Evolutionary conservation across 768 basidiomycete species (phyloP), one percentile per base, ranked within the genome.

Genomic region (Boletus rubropictus): DNA sequence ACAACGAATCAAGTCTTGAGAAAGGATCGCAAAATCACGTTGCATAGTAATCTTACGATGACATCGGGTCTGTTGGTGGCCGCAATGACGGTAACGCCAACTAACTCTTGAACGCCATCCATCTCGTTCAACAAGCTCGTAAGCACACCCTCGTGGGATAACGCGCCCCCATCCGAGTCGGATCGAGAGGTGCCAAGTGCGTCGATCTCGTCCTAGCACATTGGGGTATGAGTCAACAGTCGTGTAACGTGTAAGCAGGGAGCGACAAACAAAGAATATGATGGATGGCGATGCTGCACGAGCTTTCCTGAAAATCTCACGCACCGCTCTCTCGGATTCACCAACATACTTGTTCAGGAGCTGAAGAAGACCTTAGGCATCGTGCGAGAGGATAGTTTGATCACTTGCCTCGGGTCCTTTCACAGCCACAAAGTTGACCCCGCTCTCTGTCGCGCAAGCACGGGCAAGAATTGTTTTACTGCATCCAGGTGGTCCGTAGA

Each of bases 401-500:
- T 24, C 35, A 55, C 78, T 54, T 54, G 89, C 95, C 79, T 99
- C 96, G 1, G 96, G 93, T 0, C 96, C 96, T 66, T 96, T 96
- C 27, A 99, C 90, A 20, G 95, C 92, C 34, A 99, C 78, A 64
- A 97, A 97, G 64, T 97, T 97, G 48, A 97, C 80, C 4, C 91
- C 93, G 56, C 89, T 89, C 66, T 96, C 94, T 24, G 82, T 88
- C 14, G 94, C 94, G 62, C 91, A 84, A 3, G 95, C 94, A 48
- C 90, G 81, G 2, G 89, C 95, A 14, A 92, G 79, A 34, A 98
- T 73, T 2, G 95, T 98, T 69, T 98, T 98, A 57, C 90, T 92
- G 59, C 94, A 96, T n/a, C 94, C 94, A 4, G 94, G 95, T 4
- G 94, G 94, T 4, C 94, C 94, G 65, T 94, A 99, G 14, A 98